A percentile compares a stretch with the other conserved stretches of the same genome.
These are phyloP conservation scores for Epichloe baconii DNA, from an alignment of 2,329 filamentous ascomycete species.

Conservation along the genomic window DNA sequence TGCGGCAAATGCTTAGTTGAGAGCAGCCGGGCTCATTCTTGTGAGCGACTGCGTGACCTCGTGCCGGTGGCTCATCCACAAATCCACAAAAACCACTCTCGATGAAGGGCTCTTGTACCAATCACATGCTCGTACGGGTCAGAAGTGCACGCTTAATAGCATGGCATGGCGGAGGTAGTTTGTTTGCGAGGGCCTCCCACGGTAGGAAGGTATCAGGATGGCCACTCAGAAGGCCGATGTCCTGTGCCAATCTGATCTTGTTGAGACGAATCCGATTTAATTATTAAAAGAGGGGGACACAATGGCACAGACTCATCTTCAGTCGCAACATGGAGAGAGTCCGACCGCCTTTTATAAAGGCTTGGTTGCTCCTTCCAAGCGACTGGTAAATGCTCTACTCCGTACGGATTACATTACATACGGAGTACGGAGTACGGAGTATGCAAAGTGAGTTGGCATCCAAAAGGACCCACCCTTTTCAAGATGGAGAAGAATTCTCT, in stretches of 20 bases:
- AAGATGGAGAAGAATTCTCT: background rate
- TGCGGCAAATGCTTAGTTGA: background rate
- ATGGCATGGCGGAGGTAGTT: background rate
- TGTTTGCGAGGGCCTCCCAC: background rate
- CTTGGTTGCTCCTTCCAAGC: slow-evolving; percentile 3
- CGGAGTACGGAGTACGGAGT: background rate
- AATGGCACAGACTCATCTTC: background rate
- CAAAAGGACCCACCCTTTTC: slow-evolving; percentile 3
- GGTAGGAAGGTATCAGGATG: background rate
- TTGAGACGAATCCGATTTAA: background rate
- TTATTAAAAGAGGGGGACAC: background rate
- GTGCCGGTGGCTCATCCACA: background rate
- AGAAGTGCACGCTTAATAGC: background rate
- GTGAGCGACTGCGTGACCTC: slow-evolving; percentile 2
- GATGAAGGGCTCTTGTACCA: background rate
- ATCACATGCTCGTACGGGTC: background rate
- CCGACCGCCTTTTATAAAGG: slow-evolving; percentile 6
- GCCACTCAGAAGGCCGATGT: background rate
- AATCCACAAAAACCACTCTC: background rate
- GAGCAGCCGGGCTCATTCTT: slow-evolving; percentile 1
- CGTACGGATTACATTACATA: too few relatives aligned
- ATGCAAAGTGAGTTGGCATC: slow-evolving; percentile 10
- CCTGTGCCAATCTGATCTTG: background rate
- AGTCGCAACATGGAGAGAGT: background rate
- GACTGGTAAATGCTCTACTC: background rate